Conservation (phyloP, 495 filamentous ascomycete species). For the Staphylotrichum longicolle region DNA sequence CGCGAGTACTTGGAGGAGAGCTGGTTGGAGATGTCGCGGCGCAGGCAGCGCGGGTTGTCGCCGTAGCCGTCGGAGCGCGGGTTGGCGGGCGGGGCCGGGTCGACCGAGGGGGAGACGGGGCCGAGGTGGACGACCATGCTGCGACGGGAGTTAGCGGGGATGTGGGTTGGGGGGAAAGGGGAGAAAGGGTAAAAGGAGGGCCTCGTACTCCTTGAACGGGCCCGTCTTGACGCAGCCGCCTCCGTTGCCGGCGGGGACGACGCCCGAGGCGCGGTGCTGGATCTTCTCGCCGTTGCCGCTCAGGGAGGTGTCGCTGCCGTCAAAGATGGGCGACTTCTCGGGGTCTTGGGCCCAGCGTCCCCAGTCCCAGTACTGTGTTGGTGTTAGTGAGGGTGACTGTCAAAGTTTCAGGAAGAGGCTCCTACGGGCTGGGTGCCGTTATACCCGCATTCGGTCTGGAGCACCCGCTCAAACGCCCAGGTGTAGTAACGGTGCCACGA, state of each 20-base stretch:
- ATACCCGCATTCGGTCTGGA: slow-evolving; percentile 68
- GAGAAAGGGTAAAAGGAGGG: background rate
- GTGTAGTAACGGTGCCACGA: slow-evolving; percentile 71
- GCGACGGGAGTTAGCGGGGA: slow-evolving; percentile 3
- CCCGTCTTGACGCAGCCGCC: slow-evolving; percentile 67
- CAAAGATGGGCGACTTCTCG: slow-evolving; percentile 60
- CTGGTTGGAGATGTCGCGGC: slow-evolving; percentile 59
- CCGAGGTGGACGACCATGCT: slow-evolving; percentile 54
- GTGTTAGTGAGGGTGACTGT: background rate
- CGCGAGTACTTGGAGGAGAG: slow-evolving; percentile 47
- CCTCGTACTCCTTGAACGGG: slow-evolving; percentile 52
- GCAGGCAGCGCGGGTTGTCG: slow-evolving; percentile 62
- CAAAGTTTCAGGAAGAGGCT: background rate
- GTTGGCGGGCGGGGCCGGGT: slow-evolving; percentile 39
- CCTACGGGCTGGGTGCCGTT: slow-evolving; percentile 46
- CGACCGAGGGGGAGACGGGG: slow-evolving; percentile 40
- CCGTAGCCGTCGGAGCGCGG: slow-evolving; percentile 40
- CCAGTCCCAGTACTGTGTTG: slow-evolving; percentile 62
- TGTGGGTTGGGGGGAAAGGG: background rate
- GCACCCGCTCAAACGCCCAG: slow-evolving; percentile 60
- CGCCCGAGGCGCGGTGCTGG: slow-evolving; percentile 29
- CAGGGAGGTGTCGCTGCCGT: slow-evolving; percentile 59
- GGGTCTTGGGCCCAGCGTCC: slow-evolving; percentile 49
- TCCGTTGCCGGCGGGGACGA: slow-evolving; percentile 53
- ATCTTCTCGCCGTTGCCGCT: slow-evolving; percentile 58